These are phyloP conservation scores for Hypomyces perniciosus DNA, from an alignment of 2,329 filamentous ascomycete genomes.

Conservation along the genomic window DNA sequence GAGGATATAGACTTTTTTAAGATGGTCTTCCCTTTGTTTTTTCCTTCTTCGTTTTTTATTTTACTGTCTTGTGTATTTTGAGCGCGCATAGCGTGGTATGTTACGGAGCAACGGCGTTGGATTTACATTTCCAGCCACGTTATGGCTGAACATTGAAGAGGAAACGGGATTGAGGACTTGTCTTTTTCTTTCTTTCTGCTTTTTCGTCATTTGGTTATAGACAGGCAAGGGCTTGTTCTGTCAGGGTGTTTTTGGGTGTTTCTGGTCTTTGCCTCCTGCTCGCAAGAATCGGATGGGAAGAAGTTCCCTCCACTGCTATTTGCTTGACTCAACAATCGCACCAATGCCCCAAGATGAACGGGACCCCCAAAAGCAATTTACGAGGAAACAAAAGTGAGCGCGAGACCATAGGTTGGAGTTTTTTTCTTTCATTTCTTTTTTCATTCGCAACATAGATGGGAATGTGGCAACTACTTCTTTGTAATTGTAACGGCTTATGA, in stretches of 20 bases:
- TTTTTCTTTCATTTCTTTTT: slow-evolving; percentile 11
- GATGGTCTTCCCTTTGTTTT: background rate
- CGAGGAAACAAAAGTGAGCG: slow-evolving; percentile 6
- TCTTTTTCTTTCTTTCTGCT: slow-evolving; percentile 15
- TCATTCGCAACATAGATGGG: slow-evolving; percentile 19
- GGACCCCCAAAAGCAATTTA: slow-evolving; percentile 13
- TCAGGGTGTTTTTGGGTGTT: slow-evolving; percentile 14
- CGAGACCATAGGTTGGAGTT: slow-evolving; percentile 10
- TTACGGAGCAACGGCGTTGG: slow-evolving; percentile 30
- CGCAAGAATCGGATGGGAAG: background rate
- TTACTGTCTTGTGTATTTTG: slow-evolving; percentile 22
- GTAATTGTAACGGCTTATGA: slow-evolving; percentile 23
- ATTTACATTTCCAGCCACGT: slow-evolving; percentile 25
- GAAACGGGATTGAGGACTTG: slow-evolving; percentile 19
- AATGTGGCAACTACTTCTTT: slow-evolving; percentile 18
- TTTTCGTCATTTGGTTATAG: slow-evolving; percentile 6
- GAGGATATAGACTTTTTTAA: background rate
- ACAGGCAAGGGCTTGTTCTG: slow-evolving; percentile 6
- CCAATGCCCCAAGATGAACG: background rate
- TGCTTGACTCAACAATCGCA: background rate
- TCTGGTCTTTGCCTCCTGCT: background rate
- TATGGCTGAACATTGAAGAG: slow-evolving; percentile 24
- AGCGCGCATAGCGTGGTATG: slow-evolving; percentile 33
- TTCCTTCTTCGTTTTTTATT: slow-evolving; percentile 20
- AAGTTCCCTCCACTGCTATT: background rate